Conservation (phyloP, 2,329 filamentous ascomycete genomes). For the Phyllosticta paracitricarpa region DNA sequence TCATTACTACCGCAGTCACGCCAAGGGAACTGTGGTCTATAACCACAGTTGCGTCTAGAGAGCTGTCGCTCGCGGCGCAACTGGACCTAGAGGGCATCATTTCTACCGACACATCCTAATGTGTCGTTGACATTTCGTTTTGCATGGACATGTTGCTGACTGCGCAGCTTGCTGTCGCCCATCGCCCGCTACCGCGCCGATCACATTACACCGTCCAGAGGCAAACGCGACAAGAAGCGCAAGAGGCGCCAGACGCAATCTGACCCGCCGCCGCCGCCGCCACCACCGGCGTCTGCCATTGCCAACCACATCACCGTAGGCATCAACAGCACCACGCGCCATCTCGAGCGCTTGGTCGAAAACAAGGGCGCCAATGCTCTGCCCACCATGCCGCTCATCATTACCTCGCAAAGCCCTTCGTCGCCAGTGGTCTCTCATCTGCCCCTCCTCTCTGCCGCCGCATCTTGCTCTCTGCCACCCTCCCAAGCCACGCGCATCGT, state of each 20-base stretch:
- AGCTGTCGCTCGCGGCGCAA: no score
- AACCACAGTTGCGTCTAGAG: no score
- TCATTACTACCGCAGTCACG: no score
- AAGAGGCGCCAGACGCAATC: slow-evolving; percentile 31
- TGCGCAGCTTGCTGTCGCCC: slow-evolving; percentile 50
- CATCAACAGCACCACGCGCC: slow-evolving; percentile 52
- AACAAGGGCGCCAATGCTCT: background rate
- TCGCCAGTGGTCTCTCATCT: slow-evolving; percentile 49
- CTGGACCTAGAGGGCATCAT: no score
- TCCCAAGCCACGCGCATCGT: slow-evolving; percentile 45
- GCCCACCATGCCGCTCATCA: slow-evolving; percentile 1
- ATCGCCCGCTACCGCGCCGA: slow-evolving; percentile 51
- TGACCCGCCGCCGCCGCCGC: slow-evolving; percentile 11
- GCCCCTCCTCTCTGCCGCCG: slow-evolving; percentile 43
- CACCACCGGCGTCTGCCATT: slow-evolving; percentile 39
- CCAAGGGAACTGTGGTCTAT: no score
- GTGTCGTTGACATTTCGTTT: no score
- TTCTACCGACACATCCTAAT: no score
- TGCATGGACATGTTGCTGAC: background rate
- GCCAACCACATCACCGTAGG: slow-evolving; percentile 53
- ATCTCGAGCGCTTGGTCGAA: slow-evolving; percentile 38
- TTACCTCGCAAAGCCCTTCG: slow-evolving; percentile 6
- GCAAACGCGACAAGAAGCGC: slow-evolving; percentile 48
- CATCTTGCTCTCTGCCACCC: slow-evolving; percentile 20
- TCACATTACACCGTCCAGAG: slow-evolving; percentile 49